phyloP scores from a whole-genome alignment of 2,329 filamentous ascomycete species.

The Cladosporium sp. region DNA sequence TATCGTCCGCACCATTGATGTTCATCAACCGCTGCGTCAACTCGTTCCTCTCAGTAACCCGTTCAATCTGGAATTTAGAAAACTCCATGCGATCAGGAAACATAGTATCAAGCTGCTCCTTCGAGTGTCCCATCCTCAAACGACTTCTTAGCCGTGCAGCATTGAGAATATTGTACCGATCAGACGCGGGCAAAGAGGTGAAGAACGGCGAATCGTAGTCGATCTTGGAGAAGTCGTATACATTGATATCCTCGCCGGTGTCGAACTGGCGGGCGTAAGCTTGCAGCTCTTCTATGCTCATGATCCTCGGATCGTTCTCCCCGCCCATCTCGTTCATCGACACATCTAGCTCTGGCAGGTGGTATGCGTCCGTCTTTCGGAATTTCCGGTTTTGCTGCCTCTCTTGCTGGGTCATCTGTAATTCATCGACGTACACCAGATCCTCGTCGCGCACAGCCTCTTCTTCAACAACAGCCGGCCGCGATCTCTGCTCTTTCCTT shows the following conservation, averaged over 20 bases:
- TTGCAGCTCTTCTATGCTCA: constrained; percentile 92
- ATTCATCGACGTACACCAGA: constrained; percentile 87
- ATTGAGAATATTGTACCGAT: constrained; percentile 97
- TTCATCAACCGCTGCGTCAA: constrained; percentile 94
- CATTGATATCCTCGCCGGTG: constrained; percentile 79
- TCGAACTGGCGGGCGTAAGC: constrained; percentile 93
- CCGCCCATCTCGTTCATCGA: constrained; percentile 83
- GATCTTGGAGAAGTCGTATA: constrained; percentile 97
- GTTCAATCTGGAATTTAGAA: constrained; percentile 92
- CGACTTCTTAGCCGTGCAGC: constrained; percentile 85
- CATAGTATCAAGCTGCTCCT: constrained; percentile 94
- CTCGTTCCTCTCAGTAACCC: constrained; percentile 88
- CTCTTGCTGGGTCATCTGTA: constrained; percentile 77
- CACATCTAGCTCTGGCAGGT: constrained; percentile 80
- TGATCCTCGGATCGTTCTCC: constrained; percentile 89
- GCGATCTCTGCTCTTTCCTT: constrained; percentile 50
- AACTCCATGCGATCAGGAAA: constrained; percentile 98
- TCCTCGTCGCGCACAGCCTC: constrained; percentile 70
- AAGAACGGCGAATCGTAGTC: constrained; percentile 98
- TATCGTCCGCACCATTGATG: constrained; percentile 77
- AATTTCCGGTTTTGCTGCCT: constrained; percentile 74
- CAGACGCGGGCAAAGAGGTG: constrained; percentile 80
- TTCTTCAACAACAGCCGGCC: constrained; percentile 46
- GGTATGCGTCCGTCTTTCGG: constrained; percentile 90
- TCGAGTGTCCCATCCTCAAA: constrained; percentile 91